A percentile compares a stretch with the other conserved stretches of the same genome.
These are phyloP conservation scores for Picocystis salinarum DNA, from an alignment of 139 green algal genomes.

Conservation along the genomic window DNA sequence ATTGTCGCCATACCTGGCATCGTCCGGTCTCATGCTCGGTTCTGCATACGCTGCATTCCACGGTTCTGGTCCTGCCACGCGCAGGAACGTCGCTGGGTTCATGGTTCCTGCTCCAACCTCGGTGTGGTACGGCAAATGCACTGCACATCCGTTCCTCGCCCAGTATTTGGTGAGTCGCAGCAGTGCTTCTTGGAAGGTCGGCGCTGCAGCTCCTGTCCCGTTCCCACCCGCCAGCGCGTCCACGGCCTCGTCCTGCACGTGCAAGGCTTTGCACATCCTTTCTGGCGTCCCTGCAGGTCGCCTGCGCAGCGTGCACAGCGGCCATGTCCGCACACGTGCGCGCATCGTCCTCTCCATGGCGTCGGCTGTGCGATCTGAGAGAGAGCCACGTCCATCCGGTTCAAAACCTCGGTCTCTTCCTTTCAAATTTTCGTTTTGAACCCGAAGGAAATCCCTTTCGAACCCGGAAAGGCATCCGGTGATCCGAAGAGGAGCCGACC, in stretches of 20 bases:
- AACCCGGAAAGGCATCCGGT: too few species aligned
- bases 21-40: constrained; percentile 85
- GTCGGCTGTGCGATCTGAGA: too few species aligned
- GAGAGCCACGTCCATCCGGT: too few species aligned
- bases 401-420: too few species aligned
- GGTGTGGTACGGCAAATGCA: constrained; percentile 91
- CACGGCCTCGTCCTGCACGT: not conserved
- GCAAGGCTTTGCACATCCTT: too few species aligned
- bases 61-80: constrained; percentile 75
- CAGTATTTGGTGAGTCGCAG: constrained; percentile 75
- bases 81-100: constrained; percentile 96
- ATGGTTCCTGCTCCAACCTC: constrained; percentile 96
- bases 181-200: constrained; percentile 87
- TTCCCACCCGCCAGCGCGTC: not conserved
- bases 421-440: too few species aligned
- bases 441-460: too few species aligned
- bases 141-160: constrained; percentile 52
- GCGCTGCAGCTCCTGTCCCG: constrained; percentile 10
- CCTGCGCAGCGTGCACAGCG: too few species aligned
- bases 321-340: too few species aligned
- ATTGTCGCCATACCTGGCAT: constrained; percentile 93
- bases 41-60: constrained; percentile 90
- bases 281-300: too few species aligned
- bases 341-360: too few species aligned
- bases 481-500: too few species aligned